Evolutionary conservation across 768 basidiomycete genomes (phyloP), one percentile per base, ranked within the genome.

Genomic region (Cyclocybe cylindracea): DNA sequence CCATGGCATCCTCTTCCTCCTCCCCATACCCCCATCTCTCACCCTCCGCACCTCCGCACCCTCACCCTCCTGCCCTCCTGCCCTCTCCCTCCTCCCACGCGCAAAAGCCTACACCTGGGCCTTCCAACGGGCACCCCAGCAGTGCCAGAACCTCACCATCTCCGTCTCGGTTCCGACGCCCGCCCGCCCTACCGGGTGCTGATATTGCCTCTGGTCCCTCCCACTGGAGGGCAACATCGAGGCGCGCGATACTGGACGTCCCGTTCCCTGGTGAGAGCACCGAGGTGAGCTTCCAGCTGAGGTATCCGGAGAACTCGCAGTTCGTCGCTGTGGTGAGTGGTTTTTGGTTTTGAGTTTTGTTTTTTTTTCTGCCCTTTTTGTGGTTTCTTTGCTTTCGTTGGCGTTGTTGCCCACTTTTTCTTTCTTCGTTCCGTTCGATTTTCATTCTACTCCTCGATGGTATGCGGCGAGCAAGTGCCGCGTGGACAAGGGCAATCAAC

Each of bases 291-390:
- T 86, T 91, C 64, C 67, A 78, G 61, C 75, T 90, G 46, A 78
- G 75, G 29, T 91, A 78, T 62, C 89, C 89, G 0, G 74, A 68
- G 43, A 76, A 82, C 61, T 87, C 87, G 3, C 84, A 88, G 60
- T 85, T 92, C 48, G 87, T 91, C 19, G 83, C 85, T 4, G 85
- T 90, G 61, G 89, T 89, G 60, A 70, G 86, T 82, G 5, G n/a
- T 36, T 44, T 32, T 50, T 32, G 14, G 50, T 42, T 61, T 39
- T 44, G 34, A 48, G 44, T 31, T 24, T 8, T 43, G 50, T 33
- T 14, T 31, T 29, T 46, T 33, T 39, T 58, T 33, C 16, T 43
- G 13, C 38, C 45, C 34, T 51, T 29, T 42, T 46, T 43, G 29
- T 31, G 54, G 32, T 7, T 34, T 24, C 34, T 49, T 10, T 45